These are phyloP conservation scores for Aspergillus baeticus DNA, from an alignment of 495 filamentous ascomycete species.

Conservation along the genomic window DNA sequence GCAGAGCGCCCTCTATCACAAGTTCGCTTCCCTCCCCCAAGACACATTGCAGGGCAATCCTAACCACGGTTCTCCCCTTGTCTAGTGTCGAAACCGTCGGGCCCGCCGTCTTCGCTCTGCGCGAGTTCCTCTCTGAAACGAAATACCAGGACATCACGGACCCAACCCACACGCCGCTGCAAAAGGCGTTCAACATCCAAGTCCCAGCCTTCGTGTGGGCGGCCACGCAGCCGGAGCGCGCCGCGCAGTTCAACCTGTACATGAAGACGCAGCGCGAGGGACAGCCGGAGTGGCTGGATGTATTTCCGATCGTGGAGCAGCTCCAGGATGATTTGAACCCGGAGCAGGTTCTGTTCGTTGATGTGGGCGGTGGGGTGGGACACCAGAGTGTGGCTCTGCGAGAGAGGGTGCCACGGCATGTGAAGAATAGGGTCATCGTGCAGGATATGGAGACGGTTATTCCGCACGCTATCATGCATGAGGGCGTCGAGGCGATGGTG, in stretches of 20 bases:
- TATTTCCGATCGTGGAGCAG: slow-evolving; percentile 22
- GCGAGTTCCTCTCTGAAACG: slow-evolving; percentile 37
- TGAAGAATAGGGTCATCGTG: slow-evolving; percentile 45
- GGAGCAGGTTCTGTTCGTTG: slow-evolving; percentile 42
- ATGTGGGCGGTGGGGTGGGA: slow-evolving; percentile 54
- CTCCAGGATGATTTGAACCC: not conserved
- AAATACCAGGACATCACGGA: slow-evolving; percentile 38
- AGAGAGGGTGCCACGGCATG: slow-evolving; percentile 32
- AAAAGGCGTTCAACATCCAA: slow-evolving; percentile 40
- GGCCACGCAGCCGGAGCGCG: slow-evolving; percentile 32
- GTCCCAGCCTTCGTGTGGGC: slow-evolving; percentile 39
- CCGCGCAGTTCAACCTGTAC: slow-evolving; percentile 32
- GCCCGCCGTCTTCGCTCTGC: slow-evolving; percentile 28
- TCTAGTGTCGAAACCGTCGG: slow-evolving; percentile 32
- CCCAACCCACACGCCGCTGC: slow-evolving; percentile 33
- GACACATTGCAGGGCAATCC: too few species aligned
- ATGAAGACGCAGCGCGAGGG: slow-evolving; percentile 32
- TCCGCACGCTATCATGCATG: slow-evolving; percentile 28
- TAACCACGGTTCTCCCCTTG: not conserved
- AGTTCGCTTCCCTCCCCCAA: slow-evolving; percentile 13
- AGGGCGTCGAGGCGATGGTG: slow-evolving; percentile 43
- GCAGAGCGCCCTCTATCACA: slow-evolving; percentile 32
- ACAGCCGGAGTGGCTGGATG: slow-evolving; percentile 33
- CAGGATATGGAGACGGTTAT: slow-evolving; percentile 51
- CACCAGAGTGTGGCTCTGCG: slow-evolving; percentile 48